phyloP scores from a whole-genome alignment of 2,329 filamentous ascomycete genomes.

The Aurifilum marmelostoma region DNA sequence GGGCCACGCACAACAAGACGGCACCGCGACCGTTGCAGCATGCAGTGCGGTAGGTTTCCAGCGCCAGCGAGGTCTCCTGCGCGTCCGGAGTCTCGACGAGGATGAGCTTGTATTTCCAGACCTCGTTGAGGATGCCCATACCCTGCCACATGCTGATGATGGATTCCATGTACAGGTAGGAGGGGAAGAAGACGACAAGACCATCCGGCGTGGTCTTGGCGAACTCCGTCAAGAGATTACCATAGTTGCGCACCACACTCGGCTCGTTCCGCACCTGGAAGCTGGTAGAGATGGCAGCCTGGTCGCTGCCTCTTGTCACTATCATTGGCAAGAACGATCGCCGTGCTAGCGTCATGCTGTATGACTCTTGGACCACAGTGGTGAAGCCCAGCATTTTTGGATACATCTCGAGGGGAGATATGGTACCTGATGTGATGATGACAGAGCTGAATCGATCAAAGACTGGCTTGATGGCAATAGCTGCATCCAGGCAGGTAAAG shows the following conservation, averaged over 20 bases:
- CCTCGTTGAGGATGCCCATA: slow-evolving; percentile 95
- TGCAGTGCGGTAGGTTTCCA: slow-evolving; percentile 96
- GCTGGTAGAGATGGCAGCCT: slow-evolving; percentile 87
- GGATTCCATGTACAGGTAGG: slow-evolving; percentile 98
- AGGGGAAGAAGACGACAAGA: slow-evolving; percentile 98
- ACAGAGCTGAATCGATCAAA: slow-evolving; percentile 98
- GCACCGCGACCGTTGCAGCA: slow-evolving; percentile 97
- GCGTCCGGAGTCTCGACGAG: slow-evolving; percentile 96
- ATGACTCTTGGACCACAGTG: slow-evolving; percentile 94
- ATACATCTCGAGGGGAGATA: slow-evolving; percentile 98
- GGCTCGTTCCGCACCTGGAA: slow-evolving; percentile 97
- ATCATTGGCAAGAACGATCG: slow-evolving; percentile 98
- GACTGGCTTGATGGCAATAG: slow-evolving; percentile 96
- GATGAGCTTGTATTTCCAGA: slow-evolving; percentile 99
- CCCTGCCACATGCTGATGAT: slow-evolving; percentile 99
- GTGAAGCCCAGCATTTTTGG: slow-evolving; percentile 96
- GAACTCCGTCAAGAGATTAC: slow-evolving; percentile 90
- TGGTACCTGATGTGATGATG: slow-evolving; percentile 96
- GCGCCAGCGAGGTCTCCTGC: slow-evolving; percentile 91
- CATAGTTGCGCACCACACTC: slow-evolving; percentile 96
- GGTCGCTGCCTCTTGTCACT: slow-evolving; percentile 91
- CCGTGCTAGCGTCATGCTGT: slow-evolving; percentile 92
- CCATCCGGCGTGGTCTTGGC: slow-evolving; percentile 95
- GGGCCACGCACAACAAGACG: slow-evolving; percentile 89
- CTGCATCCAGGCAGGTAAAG: slow-evolving; percentile 94